Conservation (phyloP, 1,284 basidiomycete genomes). For the Boletus semigastroideus region DNA sequence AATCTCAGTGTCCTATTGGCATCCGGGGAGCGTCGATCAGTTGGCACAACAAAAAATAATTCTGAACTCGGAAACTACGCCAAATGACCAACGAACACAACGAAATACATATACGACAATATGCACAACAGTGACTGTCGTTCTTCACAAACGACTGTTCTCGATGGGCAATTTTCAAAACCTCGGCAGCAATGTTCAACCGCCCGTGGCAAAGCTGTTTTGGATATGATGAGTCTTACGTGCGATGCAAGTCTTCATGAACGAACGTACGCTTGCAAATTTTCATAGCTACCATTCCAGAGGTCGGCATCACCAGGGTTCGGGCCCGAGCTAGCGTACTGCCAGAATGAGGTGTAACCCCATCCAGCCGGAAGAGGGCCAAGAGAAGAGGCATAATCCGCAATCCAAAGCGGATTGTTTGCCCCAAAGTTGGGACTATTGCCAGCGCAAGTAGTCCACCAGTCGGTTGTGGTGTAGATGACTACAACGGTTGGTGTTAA, state of each 20-base stretch:
- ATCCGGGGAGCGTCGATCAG: no score
- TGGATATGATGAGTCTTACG: no score
- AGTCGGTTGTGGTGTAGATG: conserved; percentile 64
- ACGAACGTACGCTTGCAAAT: conserved; percentile 32
- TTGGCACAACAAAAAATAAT: no score
- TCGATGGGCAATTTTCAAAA: no score
- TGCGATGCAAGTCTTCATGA: background rate
- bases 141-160: no score
- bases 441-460: conserved; percentile 69
- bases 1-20: no score
- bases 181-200: no score
- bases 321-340: conserved; percentile 50
- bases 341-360: conserved; percentile 55
- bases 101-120: no score
- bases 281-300: conserved; percentile 47
- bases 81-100: no score
- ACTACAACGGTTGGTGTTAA: conserved; percentile 26
- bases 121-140: no score
- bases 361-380: conserved; percentile 59
- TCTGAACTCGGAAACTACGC: no score
- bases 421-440: conserved; percentile 49
- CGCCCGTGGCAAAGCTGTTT: no score
- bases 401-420: conserved; percentile 59
- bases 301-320: conserved; percentile 57
- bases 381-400: conserved; percentile 47